phyloP scores from a whole-genome alignment of 495 filamentous ascomycete species.

The Xylaria intraflava region DNA sequence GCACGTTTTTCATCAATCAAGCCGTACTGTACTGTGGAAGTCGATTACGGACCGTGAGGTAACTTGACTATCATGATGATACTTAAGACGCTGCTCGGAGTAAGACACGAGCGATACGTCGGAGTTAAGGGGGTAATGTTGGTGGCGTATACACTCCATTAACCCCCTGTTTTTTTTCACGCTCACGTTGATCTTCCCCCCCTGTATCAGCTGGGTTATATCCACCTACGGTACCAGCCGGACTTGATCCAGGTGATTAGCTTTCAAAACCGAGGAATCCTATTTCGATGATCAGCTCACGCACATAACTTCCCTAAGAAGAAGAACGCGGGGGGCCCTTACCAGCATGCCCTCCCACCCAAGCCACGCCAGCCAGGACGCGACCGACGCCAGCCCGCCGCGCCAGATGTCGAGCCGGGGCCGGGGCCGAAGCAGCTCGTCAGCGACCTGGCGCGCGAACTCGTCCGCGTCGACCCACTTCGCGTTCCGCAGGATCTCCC shows the following conservation, averaged over 20 bases:
- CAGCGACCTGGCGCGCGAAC: constrained; percentile 25
- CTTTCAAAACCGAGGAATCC: constrained; percentile 32
- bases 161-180: not conserved
- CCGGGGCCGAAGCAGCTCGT: constrained; percentile 22
- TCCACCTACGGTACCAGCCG: too few relatives aligned
- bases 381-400: constrained; percentile 19
- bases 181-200: not conserved
- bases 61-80: too few relatives aligned
- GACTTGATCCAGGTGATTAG: constrained; percentile 28
- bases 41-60: too few relatives aligned
- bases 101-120: too few relatives aligned
- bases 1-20: too few relatives aligned
- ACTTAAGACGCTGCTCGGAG: too few relatives aligned
- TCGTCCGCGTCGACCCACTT: constrained; percentile 18
- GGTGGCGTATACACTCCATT: too few relatives aligned
- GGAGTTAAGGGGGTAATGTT: too few relatives aligned
- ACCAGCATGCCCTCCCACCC: constrained; percentile 15
- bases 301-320: constrained; percentile 7
- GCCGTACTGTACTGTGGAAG: too few relatives aligned
- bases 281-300: constrained; percentile 24
- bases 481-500: constrained; percentile 16
- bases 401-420: constrained; percentile 28
- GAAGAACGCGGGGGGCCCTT: not conserved
- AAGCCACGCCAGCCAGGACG: constrained; percentile 18
- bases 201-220: not conserved